Conservation (phyloP, 2,329 filamentous ascomycete species). For the Neopestalotiopsis sp. region DNA sequence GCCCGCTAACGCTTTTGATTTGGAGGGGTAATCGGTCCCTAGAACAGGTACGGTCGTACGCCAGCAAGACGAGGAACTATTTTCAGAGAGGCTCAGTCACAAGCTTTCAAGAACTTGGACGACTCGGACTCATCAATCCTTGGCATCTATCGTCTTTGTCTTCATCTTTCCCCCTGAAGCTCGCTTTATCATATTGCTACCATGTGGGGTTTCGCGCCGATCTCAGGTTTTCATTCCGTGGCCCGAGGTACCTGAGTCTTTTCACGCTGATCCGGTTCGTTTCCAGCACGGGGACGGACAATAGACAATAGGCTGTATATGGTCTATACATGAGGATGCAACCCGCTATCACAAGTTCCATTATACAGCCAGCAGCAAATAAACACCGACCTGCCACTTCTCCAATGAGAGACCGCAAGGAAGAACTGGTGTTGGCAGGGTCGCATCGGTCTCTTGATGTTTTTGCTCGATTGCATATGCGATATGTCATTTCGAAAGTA, state of each 20-base stretch:
- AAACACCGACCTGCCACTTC: background rate
- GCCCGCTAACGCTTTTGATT: background rate
- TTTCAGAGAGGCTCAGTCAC: no score
- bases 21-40: no score
- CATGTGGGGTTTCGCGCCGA: background rate
- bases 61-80: no score
- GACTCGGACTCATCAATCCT: no score
- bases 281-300: background rate
- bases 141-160: background rate
- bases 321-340: background rate
- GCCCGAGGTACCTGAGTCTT: background rate
- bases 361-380: background rate
- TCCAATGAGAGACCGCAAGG: no score
- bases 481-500: no score
- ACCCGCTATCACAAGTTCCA: background rate
- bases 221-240: background rate
- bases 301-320: background rate
- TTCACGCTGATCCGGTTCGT: background rate
- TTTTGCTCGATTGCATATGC: no score
- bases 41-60: no score
- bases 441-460: no score
- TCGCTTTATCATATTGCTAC: background rate
- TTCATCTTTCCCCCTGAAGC: background rate
- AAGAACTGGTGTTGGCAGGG: no score
- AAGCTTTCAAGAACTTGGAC: no score